A percentile compares a stretch with the other conserved stretches of the same genome.
Conservation (phyloP, 768 basidiomycete genomes). For the Cubamyces lactineus region DNA sequence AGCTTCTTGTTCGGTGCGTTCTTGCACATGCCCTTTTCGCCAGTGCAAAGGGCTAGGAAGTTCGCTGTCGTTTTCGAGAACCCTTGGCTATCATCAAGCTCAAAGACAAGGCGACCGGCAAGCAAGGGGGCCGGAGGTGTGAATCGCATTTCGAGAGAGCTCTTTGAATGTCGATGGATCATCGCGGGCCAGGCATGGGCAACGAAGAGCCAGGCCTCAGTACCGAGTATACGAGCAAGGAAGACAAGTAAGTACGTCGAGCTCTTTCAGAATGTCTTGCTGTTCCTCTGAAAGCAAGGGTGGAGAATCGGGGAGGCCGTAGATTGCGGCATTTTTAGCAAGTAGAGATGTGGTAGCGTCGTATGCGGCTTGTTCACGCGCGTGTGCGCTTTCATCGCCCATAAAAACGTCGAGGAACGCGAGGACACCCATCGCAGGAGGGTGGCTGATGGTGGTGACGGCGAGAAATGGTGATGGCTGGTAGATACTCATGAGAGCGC, state of each 20-base stretch:
- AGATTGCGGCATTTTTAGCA: conserved; percentile 42
- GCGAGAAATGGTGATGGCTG: too few relatives aligned
- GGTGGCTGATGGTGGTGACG: too few relatives aligned
- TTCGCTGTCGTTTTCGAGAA: conserved; percentile 51
- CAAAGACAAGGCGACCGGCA: conserved; percentile 46
- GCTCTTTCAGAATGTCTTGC: conserved; percentile 43
- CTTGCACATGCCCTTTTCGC: conserved; percentile 49
- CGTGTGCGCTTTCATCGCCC: conserved; percentile 40
- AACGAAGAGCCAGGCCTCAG: conserved; percentile 5
- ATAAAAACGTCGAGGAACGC: conserved; percentile 47
- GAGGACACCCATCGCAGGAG: background rate
- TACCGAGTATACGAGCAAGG: background rate
- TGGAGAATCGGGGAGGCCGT: conserved; percentile 45
- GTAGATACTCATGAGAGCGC: too few relatives aligned
- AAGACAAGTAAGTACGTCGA: conserved; percentile 36
- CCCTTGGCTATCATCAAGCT: conserved; percentile 41
- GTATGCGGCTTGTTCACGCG: conserved; percentile 35
- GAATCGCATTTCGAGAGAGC: conserved; percentile 39
- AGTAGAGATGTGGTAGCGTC: conserved; percentile 39
- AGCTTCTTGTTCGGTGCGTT: conserved; percentile 49
- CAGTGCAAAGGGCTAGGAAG: conserved; percentile 51
- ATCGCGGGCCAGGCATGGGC: background rate
- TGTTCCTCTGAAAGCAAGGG: conserved; percentile 47
- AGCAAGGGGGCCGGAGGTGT: conserved; percentile 42
- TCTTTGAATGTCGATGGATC: conserved; percentile 17